phyloP scores from a whole-genome alignment of 441 rosid genomes.

The Syzygium malaccense region DNA sequence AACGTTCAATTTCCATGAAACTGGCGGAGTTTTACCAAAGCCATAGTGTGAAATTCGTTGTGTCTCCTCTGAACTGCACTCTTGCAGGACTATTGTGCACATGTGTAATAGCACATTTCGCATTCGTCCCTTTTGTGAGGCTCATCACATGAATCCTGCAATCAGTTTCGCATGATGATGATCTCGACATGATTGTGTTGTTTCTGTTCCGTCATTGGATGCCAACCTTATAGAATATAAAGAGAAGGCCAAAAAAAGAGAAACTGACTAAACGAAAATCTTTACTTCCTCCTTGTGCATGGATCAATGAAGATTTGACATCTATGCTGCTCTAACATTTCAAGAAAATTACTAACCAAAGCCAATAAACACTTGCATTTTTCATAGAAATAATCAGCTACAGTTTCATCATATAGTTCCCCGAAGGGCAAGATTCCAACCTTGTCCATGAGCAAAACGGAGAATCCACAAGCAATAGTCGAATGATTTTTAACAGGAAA shows the following conservation, averaged over 20 bases:
- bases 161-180: neutral
- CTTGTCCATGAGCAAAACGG: neutral
- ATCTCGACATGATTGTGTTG: neutral
- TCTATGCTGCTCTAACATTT: neutral
- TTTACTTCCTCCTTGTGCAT: neutral
- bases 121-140: neutral
- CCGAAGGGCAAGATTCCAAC: neutral
- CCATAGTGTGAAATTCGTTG: neutral
- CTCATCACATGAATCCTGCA: neutral
- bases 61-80: neutral
- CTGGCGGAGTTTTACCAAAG: neutral
- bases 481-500: neutral
- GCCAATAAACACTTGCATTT: neutral
- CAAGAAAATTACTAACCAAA: neutral
- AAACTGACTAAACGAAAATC: neutral
- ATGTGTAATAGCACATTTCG: neutral
- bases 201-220: neutral
- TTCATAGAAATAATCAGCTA: neutral
- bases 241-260: neutral
- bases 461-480: neutral
- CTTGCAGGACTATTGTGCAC: neutral
- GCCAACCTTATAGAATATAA: neutral
- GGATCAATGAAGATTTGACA: neutral
- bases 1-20: neutral
- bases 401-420: neutral